Evolutionary conservation across 768 basidiomycete genomes (phyloP), one percentile per base, ranked within the genome.

Genomic region (Lactifluus volemus): DNA sequence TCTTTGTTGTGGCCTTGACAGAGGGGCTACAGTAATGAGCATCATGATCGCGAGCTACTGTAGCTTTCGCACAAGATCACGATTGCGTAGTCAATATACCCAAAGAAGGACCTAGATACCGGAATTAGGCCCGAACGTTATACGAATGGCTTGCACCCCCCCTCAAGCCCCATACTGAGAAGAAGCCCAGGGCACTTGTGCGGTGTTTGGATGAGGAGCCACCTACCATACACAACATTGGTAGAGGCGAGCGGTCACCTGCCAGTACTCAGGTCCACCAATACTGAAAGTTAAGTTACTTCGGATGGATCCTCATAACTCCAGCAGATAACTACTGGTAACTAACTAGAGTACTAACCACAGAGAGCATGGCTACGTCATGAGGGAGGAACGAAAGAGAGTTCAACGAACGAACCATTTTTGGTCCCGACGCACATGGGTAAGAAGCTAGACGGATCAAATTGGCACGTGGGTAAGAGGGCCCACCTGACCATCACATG

Each of bases 381-480:
- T 25, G 25, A 25, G 25, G 25, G 25, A 9, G 42, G 5, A 12
- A 14, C 39, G 12, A 42, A 44, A 44, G 17, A 5, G 34, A 25
- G 14, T 17, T 36, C 39, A 17, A 21, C 29, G 34, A 14, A 32
- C 34, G 52, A 59, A 54, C 8, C 53, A 60, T 1, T 12, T 25
- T 29, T 36, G 19, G 5, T 59, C 30, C 58, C 58, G 58, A 53
- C 58, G 51, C 52, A 54, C 45, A 42, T 48, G 58, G 58, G 51
- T n/a, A 25, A 25, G 25, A 25, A 25, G 25, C 25, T 4, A 38
- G 12, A 44, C 15, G 38, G 49, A 50, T 58, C 44, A 55, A 25
- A 2, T 57, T 57, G 44, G 9, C 44, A n/a, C 15, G 52, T 49
- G 38, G 36, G 52, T 60, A 49, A 25, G 29, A 25, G 15, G 25